A percentile compares a stretch with the other conserved stretches of the same genome.
phyloP scores from a whole-genome alignment of 495 filamentous ascomycete genomes.

The Choiromyces venosus region DNA sequence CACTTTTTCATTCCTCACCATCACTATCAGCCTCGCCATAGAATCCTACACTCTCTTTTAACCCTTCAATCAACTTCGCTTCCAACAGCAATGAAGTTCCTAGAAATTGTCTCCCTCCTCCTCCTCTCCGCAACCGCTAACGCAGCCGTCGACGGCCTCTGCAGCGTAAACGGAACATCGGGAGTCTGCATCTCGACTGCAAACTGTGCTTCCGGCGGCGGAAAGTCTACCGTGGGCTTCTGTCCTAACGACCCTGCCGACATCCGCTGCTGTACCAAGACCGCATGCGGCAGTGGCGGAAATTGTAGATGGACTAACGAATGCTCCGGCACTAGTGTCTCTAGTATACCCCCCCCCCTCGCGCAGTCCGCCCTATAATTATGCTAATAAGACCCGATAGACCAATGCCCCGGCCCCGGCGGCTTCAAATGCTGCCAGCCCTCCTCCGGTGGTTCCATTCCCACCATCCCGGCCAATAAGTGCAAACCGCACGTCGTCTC shows the following conservation, averaged over 20 bases:
- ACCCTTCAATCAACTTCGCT: neutral
- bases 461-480: conserved; percentile 41
- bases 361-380: neutral
- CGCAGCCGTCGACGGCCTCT: conserved; percentile 45
- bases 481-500: conserved; percentile 44
- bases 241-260: conserved; percentile 44
- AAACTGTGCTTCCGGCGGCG: conserved; percentile 41
- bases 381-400: conserved; percentile 11
- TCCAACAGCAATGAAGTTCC: conserved; percentile 13
- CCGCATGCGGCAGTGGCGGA: conserved; percentile 41
- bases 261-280: conserved; percentile 47
- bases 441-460: conserved; percentile 35
- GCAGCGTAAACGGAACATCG: conserved; percentile 38
- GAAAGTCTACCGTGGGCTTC: conserved; percentile 40
- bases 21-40: neutral
- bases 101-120: conserved; percentile 13
- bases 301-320: conserved; percentile 45
- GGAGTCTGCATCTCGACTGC: conserved; percentile 45
- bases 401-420: conserved; percentile 45
- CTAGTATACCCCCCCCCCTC: conserved; percentile 1
- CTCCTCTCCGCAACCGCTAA: conserved; percentile 31
- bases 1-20: neutral
- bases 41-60: neutral
- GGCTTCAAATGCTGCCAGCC: conserved; percentile 46
- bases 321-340: conserved; percentile 40